Base-by-base conservation (phyloP, 495 filamentous ascomycete genomes). In the Penicillium psychrofluorescens region DNA sequence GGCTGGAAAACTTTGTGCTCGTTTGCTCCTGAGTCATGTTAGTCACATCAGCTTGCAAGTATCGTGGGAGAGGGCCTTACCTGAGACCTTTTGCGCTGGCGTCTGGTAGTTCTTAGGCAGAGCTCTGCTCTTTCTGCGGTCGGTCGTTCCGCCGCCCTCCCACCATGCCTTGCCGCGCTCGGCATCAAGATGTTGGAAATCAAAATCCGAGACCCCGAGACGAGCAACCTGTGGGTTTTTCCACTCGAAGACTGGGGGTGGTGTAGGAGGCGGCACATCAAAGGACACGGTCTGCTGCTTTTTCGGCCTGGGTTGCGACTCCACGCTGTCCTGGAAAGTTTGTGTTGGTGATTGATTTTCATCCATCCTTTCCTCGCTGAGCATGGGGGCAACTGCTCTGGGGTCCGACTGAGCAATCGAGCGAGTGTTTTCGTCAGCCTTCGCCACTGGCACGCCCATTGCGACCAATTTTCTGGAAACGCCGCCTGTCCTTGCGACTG, bases 1-100 rank as follows among this genome's bases (percentile, higher is more conserved):
- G 92, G 92, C 43, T 83, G 82, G 67, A 95, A 98, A 45, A 71
- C 73, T 27, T 88, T 86, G 33, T 75, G 42, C 12, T 50, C 46
- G 29, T 54, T 55, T 10, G 58, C 46, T 35, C 57, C 57, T 60
- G 15, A 7, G 10, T 10, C 1, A 12, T 47, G 50, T 67, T 48
- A 69, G 49, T 45, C 12, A 31, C 10, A 7, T 36, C 7, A 37
- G 1, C 11, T 11, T 30, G 10, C 4, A 5, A 35, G 38, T 12
- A 27, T 39, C 7, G 11, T 53, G 7, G 6, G 10, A 11, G 43
- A 48, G 14, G 2, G 29, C 14, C 64, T 62, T 49, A 71, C 63
- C 54, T 40, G 60, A 56, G 40, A 59, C 38, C 35, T 62, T 70
- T 36, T 66, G 66, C 16, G 58, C 50, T 28, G 67, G 59, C 27